Conservation (phyloP, 176 grass and related monocot species). For the Musa itinerans region DNA sequence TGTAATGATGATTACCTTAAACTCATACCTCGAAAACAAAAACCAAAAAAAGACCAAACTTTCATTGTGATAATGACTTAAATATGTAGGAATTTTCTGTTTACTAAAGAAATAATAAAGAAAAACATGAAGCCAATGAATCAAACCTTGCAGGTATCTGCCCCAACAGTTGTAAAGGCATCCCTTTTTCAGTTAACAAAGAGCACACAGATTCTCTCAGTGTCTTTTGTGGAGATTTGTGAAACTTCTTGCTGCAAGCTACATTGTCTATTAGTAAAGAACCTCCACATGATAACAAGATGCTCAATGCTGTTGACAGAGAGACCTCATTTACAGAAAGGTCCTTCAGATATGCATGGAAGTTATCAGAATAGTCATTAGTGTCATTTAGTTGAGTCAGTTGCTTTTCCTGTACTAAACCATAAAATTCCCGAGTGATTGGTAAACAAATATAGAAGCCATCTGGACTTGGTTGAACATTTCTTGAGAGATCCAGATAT, state of each 20-base stretch:
- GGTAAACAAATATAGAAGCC: slow-evolving; percentile 54
- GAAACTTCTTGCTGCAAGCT: slow-evolving; percentile 35
- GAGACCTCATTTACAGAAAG: slow-evolving; percentile 27
- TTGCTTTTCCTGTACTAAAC: slow-evolving; percentile 34
- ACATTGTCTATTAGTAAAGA: slow-evolving; percentile 64
- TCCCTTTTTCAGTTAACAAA: slow-evolving; percentile 50
- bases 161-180: slow-evolving; percentile 49
- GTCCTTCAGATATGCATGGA: slow-evolving; percentile 25
- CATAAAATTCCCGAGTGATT: slow-evolving; percentile 40
- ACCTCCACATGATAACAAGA: slow-evolving; percentile 42
- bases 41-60: background rate
- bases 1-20: too few species aligned
- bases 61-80: background rate
- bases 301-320: slow-evolving; percentile 33
- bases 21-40: background rate
- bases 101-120: background rate
- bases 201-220: slow-evolving; percentile 66
- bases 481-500: slow-evolving; percentile 83
- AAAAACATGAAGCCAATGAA: slow-evolving; percentile 2
- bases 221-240: slow-evolving; percentile 58
- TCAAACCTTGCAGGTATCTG: slow-evolving; percentile 79
- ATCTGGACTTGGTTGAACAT: slow-evolving; percentile 57
- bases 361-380: slow-evolving; percentile 21
- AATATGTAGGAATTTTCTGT: background rate
- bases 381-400: slow-evolving; percentile 15